A percentile compares a stretch with the other conserved stretches of the same genome.
These are phyloP conservation scores for Solanum gandarillasii DNA, from an alignment of 257 asterid species.

Conservation along the genomic window DNA sequence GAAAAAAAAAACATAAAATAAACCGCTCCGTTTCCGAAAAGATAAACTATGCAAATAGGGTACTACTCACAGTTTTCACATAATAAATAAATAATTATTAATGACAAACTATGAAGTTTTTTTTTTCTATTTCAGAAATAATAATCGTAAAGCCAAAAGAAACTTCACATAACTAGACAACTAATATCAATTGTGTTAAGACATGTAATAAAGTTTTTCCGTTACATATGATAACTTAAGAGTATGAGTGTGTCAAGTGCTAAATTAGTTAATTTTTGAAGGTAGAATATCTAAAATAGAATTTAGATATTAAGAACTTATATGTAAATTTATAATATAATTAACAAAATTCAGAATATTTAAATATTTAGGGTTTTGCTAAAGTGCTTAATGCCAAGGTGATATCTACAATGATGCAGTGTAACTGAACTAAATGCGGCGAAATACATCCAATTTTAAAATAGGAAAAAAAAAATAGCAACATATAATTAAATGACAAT, in stretches of 20 bases:
- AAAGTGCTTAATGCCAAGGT: neutral
- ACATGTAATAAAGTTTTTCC: too few species aligned
- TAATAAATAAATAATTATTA: neutral
- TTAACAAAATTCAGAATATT: neutral
- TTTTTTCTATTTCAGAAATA: neutral
- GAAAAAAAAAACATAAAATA: neutral
- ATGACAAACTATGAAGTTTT: neutral
- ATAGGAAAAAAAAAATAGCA: neutral
- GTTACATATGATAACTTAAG: neutral
- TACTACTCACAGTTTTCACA: neutral
- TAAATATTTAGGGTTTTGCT: neutral
- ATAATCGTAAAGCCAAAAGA: neutral
- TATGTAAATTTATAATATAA: neutral
- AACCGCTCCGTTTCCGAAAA: neutral
- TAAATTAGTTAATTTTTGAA: neutral
- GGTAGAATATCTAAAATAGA: neutral
- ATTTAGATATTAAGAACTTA: neutral
- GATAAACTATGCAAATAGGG: neutral
- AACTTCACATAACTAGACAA: neutral
- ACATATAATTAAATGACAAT: neutral
- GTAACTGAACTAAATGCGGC: neutral
- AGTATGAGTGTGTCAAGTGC: neutral
- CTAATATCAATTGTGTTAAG: neutral
- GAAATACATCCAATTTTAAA: neutral
- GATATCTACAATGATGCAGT: neutral